phyloP scores from a whole-genome alignment of 2,329 filamentous ascomycete genomes.

The Phyllosticta citriasiana region DNA sequence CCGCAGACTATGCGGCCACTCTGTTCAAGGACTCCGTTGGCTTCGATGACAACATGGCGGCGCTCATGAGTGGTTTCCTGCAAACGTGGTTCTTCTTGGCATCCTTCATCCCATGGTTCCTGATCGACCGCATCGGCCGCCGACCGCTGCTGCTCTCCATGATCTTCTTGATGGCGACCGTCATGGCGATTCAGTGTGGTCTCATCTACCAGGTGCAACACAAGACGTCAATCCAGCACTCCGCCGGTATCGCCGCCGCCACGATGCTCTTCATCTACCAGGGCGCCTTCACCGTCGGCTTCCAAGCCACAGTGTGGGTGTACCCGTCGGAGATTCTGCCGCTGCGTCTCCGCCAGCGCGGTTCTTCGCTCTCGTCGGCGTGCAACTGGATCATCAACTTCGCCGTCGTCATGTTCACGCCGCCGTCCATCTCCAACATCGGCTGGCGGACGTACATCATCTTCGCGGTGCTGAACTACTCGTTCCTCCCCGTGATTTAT shows the following conservation, averaged over 20 bases:
- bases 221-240: constrained; percentile 21
- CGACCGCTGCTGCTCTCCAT: constrained; percentile 34
- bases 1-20: constrained; percentile 34
- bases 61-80: constrained; percentile 44
- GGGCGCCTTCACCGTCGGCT: constrained; percentile 33
- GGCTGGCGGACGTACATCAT: constrained; percentile 32
- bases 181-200: constrained; percentile 33
- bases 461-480: constrained; percentile 29
- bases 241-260: constrained; percentile 28
- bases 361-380: constrained; percentile 29
- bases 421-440: constrained; percentile 27
- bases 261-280: constrained; percentile 39
- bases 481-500: constrained; percentile 45
- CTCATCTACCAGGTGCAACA: constrained; percentile 34
- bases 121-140: constrained; percentile 39
- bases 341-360: constrained; percentile 30
- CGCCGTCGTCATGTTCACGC: constrained; percentile 29
- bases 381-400: constrained; percentile 12
- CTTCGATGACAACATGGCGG: constrained; percentile 34
- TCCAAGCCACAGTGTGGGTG: constrained; percentile 35
- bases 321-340: constrained; percentile 34
- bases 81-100: constrained; percentile 38
- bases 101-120: constrained; percentile 37
- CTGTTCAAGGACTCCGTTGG: constrained; percentile 38
- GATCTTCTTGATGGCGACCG: constrained; percentile 24